Conservation (phyloP, 2,329 filamentous ascomycete species). For the Ustulina deusta region DNA sequence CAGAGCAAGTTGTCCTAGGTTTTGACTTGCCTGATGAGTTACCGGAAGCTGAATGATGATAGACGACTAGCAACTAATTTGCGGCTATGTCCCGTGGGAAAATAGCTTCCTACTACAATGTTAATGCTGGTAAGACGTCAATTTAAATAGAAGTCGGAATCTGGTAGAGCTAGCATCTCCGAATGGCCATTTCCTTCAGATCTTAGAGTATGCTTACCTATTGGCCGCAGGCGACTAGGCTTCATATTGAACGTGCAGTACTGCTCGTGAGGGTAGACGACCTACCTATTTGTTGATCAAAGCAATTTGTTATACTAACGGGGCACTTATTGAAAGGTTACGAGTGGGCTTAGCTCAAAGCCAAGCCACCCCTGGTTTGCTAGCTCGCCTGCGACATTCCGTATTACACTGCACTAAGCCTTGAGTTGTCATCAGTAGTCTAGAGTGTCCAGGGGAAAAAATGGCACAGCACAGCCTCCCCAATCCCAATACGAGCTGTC, state of each 20-base stretch:
- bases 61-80: neutral
- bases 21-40: conserved; percentile 54
- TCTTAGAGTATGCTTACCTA: neutral
- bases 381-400: conserved; percentile 25
- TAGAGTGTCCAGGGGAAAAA: too few species aligned
- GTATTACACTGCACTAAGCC: conserved; percentile 7
- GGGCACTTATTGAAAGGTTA: too few species aligned
- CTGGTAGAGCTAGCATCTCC: neutral
- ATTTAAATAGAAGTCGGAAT: neutral
- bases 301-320: neutral
- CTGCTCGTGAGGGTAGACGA: neutral
- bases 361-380: conserved; percentile 17
- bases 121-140: neutral
- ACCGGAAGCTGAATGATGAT: conserved; percentile 38
- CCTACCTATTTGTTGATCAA: neutral
- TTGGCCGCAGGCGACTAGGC: neutral
- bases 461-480: conserved; percentile 28
- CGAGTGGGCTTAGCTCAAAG: conserved; percentile 15
- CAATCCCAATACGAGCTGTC: conserved; percentile 33
- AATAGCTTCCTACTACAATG: neutral
- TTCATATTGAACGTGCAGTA: neutral
- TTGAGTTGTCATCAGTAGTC: neutral
- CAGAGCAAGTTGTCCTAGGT: conserved; percentile 55
- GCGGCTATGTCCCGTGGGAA: neutral
- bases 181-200: neutral